These are phyloP conservation scores for Acorus calamus DNA, from an alignment of 106 monocot species.

Conservation along the genomic window DNA sequence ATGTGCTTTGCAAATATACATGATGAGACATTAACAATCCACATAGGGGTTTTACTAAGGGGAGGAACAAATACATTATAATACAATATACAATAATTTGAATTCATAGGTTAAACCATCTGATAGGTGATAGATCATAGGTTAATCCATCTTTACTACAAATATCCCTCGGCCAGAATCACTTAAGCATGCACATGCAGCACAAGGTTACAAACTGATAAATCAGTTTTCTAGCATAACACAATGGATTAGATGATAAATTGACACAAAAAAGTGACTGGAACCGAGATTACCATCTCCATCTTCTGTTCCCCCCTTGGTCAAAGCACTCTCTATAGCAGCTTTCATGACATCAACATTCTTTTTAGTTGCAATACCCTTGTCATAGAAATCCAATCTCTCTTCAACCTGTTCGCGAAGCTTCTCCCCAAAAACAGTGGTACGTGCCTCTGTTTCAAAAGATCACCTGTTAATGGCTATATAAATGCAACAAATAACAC, in stretches of 20 bases:
- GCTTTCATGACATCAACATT: slow-evolving; percentile 98
- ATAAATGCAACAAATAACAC: background rate
- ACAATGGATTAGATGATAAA: background rate
- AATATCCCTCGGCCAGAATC: no score
- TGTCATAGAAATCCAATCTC: slow-evolving; percentile 93
- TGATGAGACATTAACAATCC: no score
- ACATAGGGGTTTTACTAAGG: no score
- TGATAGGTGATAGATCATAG: no score
- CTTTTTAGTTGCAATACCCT: slow-evolving; percentile 89
- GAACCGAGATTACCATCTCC: slow-evolving; percentile 20
- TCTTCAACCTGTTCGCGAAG: slow-evolving; percentile 93
- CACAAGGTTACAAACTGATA: no score
- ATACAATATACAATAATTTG: no score
- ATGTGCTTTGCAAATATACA: no score
- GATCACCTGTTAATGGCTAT: background rate
- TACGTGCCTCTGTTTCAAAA: slow-evolving; percentile 36
- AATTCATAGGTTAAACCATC: no score
- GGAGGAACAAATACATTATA: no score
- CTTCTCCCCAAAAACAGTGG: slow-evolving; percentile 74
- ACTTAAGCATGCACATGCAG: no score
- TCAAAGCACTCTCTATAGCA: slow-evolving; percentile 48
- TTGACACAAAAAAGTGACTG: background rate
- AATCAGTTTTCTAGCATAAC: no score
- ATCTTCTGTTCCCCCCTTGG: background rate
- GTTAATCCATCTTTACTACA: no score